Base-by-base conservation (phyloP, 768 basidiomycete genomes). In the Boletus bicolor region DNA sequence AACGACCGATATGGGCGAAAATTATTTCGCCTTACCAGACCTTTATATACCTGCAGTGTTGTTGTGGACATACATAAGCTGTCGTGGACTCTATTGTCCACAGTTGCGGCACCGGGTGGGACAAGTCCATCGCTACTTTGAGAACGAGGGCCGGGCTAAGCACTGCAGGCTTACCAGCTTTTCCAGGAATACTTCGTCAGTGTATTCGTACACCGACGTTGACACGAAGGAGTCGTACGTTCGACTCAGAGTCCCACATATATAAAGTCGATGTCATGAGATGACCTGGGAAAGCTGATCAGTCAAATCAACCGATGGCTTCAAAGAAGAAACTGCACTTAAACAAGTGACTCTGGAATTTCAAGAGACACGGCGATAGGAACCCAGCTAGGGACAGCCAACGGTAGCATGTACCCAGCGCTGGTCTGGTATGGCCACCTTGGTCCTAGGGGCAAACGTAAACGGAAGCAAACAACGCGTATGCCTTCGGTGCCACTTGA, bases 81-180 rank as follows among this genome's bases (percentile, higher is more conserved):
- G 32, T 35, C 36, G 62, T 64, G 65, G 58, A 44, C 54, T 6
- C 34, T 30, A 56, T 56, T 53, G 60, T 60, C 55, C 53, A 58
- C 60, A 28, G 37, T 47, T 24, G 44, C 24, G 1, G 24, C 30
- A 21, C 19, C 30, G 34, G 8, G 47, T 19, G 11, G 19, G 21
- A 15, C 44, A 53, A 11, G 51, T 55, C 46, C 51, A 55, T 47
- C 35, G 44, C 56, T 50, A 53, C 56, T n/a, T 37, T 17, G 12
- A 21, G 45, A 38, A 5, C 17, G 39, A 26, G 36, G 21, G 47
- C 38, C 51, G 17, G 34, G 30, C 35, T 10, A 37, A n/a, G 57
- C 38, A 55, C 19, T 1, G n/a, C 14, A n/a, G 26, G 42, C 42
- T 42, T 47, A 38, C 12, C 37, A 49, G 24, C 65, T 38, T 11